Base-by-base conservation (phyloP, 1,284 basidiomycete species). In the Serendipita sp. region DNA sequence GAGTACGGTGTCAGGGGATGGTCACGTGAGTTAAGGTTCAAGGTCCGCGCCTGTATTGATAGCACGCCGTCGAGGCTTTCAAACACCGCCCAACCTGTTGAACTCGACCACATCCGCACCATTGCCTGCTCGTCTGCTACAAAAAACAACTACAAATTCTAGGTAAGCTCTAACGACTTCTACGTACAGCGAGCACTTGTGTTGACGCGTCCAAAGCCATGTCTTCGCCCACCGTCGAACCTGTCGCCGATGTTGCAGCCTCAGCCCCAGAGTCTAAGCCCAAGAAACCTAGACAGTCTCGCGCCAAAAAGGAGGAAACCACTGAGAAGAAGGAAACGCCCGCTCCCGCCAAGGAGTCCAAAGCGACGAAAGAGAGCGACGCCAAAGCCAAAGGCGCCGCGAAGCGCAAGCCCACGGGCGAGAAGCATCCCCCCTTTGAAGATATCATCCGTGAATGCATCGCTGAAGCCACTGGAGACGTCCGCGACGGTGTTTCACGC, bases 401-500 rank as follows among this genome's bases (percentile, higher is more conserved):
- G 6, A 49, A 49, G 45, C 45, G 45, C 45, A 49, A 49, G 26
- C 5, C n/a, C 45, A 29, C 26, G 45, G 45, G 45, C 45, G 45
- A 49, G 45, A 49, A 49, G 26, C 47, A 58, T 49, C 22, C 55
- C 62, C 22, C 64, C 60, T 62, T 53, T 38, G 10, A 67, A 62
- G 71, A 78, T 74, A 49, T 49, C 45, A 49, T 49, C n/a, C 45
- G 45, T 49, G 91, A 93, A 78, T 91, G 88, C 70, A 90, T 95
- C 74, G 74, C 79, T 66, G 80, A 78, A 62, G 78, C 87, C 74
- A 80, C 82, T 30, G 87, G 89, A 43, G 90, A 92, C 66, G 83
- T 87, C 65, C 88, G 92, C 67, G 72, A 74, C 66, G 93, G 93
- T 73, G 90, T 94, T 67, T 93, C 91, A 69, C 88, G 93, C 63